Evolutionary conservation across 805 yeast species (phyloP).

Genomic region (Priceomyces castillae): DNA sequence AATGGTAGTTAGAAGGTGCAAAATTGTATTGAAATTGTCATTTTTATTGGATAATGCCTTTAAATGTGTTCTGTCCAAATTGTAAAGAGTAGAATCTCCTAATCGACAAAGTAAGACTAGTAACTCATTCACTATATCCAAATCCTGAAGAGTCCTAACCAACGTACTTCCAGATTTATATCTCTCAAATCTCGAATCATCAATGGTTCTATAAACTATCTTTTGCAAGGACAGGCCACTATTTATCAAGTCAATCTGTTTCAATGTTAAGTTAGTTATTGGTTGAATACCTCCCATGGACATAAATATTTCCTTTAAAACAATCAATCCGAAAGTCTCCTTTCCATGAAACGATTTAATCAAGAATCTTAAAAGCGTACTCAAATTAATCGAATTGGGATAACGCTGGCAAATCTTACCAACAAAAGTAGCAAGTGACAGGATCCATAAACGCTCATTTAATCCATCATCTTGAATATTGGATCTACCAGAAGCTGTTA

Average conservation of each 20-base stretch:
- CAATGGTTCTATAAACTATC: constrained; percentile 55
- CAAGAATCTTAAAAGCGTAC: constrained; percentile 58
- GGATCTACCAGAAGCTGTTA: constrained; percentile 62
- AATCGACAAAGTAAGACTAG: constrained; percentile 59
- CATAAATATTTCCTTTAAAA: constrained; percentile 63
- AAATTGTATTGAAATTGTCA: constrained; percentile 69
- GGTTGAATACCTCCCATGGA: constrained; percentile 80
- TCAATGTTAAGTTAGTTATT: constrained; percentile 60
- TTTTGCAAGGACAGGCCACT: constrained; percentile 59
- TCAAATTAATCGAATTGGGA: constrained; percentile 52
- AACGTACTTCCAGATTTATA: constrained; percentile 49
- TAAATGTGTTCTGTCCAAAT: constrained; percentile 44
- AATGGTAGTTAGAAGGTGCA: constrained; percentile 62
- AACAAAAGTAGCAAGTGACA: constrained; percentile 73
- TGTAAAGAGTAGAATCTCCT: constrained; percentile 37
- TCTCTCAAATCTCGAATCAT: constrained; percentile 53
- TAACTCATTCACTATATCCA: constrained; percentile 56
- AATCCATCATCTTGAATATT: constrained; percentile 76
- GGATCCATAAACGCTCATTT: constrained; percentile 80
- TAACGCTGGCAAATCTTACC: constrained; percentile 65
- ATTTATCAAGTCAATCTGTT: constrained; percentile 64
- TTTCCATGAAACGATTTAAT: constrained; percentile 61
- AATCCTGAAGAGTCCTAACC: constrained; percentile 41
- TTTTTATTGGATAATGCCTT: constrained; percentile 68
- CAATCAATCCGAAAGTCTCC: constrained; percentile 57